A percentile compares a stretch with the other conserved stretches of the same genome.
Conservation (phyloP, 1,139 yeast genomes). For the Hansenula anomala region DNA sequence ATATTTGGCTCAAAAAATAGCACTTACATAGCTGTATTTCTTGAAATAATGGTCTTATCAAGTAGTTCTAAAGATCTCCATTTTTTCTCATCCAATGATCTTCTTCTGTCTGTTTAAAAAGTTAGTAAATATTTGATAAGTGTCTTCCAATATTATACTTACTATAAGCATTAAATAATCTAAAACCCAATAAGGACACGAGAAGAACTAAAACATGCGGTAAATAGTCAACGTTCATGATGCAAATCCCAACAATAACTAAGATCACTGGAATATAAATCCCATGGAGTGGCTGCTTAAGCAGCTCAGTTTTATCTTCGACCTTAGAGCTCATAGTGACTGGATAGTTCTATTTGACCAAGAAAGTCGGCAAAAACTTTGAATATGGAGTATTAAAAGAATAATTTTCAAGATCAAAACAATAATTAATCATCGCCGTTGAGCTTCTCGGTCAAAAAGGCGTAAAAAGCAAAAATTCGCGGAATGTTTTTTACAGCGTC, state of each 20-base stretch:
- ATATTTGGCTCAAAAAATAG: too few species aligned
- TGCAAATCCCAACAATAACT: conserved; percentile 54
- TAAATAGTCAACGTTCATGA: conserved; percentile 45
- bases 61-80: conserved; percentile 66
- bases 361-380: neutral
- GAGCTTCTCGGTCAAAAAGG: too few species aligned
- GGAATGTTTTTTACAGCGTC: neutral
- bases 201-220: conserved; percentile 46
- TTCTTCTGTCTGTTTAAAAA: conserved; percentile 36
- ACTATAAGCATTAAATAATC: conserved; percentile 41
- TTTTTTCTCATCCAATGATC: conserved; percentile 42
- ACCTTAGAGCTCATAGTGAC: conserved; percentile 3
- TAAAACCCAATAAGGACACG: conserved; percentile 39
- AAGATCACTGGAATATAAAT: conserved; percentile 63
- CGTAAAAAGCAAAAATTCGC: neutral
- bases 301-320: conserved; percentile 14
- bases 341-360: neutral
- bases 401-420: too few species aligned
- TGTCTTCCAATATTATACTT: too few species aligned
- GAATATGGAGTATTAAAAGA: too few species aligned
- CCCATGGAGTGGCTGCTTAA: conserved; percentile 67
- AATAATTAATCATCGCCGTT: conserved; percentile 1
- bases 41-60: conserved; percentile 67
- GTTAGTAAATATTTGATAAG: too few species aligned
- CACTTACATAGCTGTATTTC: conserved; percentile 53